Base-by-base conservation (phyloP, 2,329 filamentous ascomycete species). In the Fusarium compactum region DNA sequence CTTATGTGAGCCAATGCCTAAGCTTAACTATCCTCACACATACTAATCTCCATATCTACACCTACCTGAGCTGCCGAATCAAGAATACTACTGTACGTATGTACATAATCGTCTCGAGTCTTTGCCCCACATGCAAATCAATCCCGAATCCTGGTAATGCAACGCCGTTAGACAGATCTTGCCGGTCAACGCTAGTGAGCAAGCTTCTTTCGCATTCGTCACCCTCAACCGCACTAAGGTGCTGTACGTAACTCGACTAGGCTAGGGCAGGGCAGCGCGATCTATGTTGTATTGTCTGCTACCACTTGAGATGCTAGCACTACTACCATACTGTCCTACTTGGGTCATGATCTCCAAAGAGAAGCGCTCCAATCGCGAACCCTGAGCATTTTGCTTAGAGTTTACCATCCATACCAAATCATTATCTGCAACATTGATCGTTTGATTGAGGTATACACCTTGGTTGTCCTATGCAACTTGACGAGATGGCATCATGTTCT, bases 301-400 rank as follows among this genome's bases (percentile, higher is more conserved):
- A 65, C 52, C 50, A 62, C 40, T 30, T 29, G 29, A 62, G 44
- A 64, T 65, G 52, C 52, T 62, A 46, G 44, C 45, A 46, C 45
- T 46, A 34, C 45, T 24, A 65, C 52, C 40, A 34, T 34, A 18
- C 34, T 43, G 24, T 18, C 40, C 27, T 44, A 29, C 10, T 45
- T 25, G 7, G 24, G 44, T 14, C 20, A 45, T 65, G 58, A 71
- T 65, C 58, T 45, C 40, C 30, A 32, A 58, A 34, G 55, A 41
- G 44, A 70, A 57, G 67, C 68, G 68, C 67, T 69, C 67, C 68
- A 70, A 71, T 70, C 55, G 44, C 44, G n/a, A 58, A 52, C 56
- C 45, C 41, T 30, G 32, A 41, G 48, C 25, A 9, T 3, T 40
- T 41, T 41, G 16, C n/a, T 51, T 51, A 56, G 34, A 55, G 57